A percentile compares a stretch with the other conserved stretches of the same genome.
phyloP scores from a whole-genome alignment of 2,329 filamentous ascomycete species.

The Aspergillus flavus region DNA sequence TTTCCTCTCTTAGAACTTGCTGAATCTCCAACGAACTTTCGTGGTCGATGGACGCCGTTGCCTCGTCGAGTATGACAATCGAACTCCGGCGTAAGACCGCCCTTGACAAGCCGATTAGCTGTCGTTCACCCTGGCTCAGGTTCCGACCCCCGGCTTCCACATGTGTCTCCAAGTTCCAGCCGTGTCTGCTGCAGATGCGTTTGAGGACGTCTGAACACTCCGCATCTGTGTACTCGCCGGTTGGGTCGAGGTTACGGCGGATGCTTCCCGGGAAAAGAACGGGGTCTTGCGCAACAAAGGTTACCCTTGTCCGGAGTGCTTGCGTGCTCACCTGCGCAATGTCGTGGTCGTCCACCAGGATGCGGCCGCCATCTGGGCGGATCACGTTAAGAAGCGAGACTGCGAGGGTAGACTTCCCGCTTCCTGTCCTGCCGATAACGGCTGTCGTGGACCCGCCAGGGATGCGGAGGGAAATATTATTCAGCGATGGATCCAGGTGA shows the following conservation, averaged over 20 bases:
- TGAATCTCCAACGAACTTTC: constrained; percentile 58
- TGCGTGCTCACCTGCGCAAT: constrained; percentile 62
- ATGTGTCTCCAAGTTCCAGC: constrained; percentile 58
- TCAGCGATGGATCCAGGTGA: constrained; percentile 72
- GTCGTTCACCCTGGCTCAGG: constrained; percentile 66
- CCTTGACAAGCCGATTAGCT: constrained; percentile 66
- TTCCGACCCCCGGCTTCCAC: constrained; percentile 65
- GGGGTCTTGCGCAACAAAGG: constrained; percentile 69
- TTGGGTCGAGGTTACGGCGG: constrained; percentile 64
- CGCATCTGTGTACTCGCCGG: constrained; percentile 58
- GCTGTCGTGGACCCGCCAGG: constrained; percentile 77
- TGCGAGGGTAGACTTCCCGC: constrained; percentile 79
- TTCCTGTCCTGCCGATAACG: constrained; percentile 76
- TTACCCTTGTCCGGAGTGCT: constrained; percentile 62
- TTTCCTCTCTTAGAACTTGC: constrained; percentile 39
- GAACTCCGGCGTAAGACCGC: constrained; percentile 63
- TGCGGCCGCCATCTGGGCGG: constrained; percentile 56
- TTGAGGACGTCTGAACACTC: constrained; percentile 57
- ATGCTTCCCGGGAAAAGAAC: constrained; percentile 66
- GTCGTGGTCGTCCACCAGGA: constrained; percentile 63
- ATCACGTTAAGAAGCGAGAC: constrained; percentile 62
- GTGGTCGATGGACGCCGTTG: constrained; percentile 65
- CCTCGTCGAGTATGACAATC: constrained; percentile 68
- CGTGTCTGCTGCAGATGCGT: constrained; percentile 58
- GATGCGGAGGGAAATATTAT: constrained; percentile 70